A percentile compares a stretch with the other conserved stretches of the same genome.
Evolutionary conservation across 306 rosid species (phyloP).

Genomic region (Gastrolobium villosum): DNA sequence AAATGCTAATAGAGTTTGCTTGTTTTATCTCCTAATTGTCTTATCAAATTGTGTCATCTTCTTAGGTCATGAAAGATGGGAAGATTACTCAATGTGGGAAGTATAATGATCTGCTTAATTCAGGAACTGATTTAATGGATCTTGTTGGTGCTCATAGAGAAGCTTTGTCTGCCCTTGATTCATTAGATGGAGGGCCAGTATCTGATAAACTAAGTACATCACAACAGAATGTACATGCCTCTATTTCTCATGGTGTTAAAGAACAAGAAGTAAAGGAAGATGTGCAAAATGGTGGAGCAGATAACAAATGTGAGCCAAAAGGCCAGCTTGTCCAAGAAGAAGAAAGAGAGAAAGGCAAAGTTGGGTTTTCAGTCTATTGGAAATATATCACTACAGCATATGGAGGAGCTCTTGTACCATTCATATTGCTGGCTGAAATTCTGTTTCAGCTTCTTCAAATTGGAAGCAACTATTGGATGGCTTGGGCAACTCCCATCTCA

Average conservation of each 20-base stretch:
- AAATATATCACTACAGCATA: constrained; percentile 63
- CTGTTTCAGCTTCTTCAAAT: constrained; percentile 65
- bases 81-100: constrained; percentile 70
- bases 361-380: constrained; percentile 67
- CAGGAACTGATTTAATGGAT: constrained; percentile 68
- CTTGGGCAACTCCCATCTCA: constrained; percentile 77
- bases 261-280: constrained; percentile 42
- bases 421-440: constrained; percentile 59
- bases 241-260: constrained; percentile 15
- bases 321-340: constrained; percentile 81
- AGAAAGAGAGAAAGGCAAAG: constrained; percentile 77
- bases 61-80: constrained; percentile 79
- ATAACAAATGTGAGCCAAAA: constrained; percentile 43
- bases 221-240: constrained; percentile 31
- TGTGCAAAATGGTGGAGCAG: constrained; percentile 45
- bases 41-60: constrained; percentile 4
- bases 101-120: constrained; percentile 59
- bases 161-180: constrained; percentile 63
- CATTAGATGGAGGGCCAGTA: constrained; percentile 25
- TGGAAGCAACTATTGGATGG: constrained; percentile 84
- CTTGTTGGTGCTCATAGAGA: constrained; percentile 73
- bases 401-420: constrained; percentile 73
- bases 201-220: constrained; percentile 33
- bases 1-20: not conserved
- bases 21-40: not conserved